A percentile compares a stretch with the other conserved stretches of the same genome.
Conservation (phyloP, 2,329 filamentous ascomycete genomes). For the Sclerotinia glacialis region DNA sequence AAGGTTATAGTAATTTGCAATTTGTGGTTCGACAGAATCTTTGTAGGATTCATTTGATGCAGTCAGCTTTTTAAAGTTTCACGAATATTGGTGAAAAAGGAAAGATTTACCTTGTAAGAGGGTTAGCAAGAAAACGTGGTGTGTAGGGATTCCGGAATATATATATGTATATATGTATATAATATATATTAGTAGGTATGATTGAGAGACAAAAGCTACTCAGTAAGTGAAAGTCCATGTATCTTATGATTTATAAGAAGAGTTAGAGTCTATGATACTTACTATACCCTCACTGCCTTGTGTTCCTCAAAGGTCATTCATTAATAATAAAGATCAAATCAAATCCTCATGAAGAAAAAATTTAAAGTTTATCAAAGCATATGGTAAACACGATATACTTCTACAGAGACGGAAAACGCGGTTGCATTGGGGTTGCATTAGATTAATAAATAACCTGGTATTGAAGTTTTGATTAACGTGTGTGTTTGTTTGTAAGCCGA, state of each 20-base stretch:
- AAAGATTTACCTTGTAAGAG: neutral
- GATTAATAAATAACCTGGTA: too few species aligned
- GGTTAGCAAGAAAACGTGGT: constrained; percentile 7
- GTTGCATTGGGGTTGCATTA: neutral
- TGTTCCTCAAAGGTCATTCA: neutral
- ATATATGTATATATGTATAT: too few species aligned
- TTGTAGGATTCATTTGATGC: constrained; percentile 15
- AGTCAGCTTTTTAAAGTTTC: constrained; percentile 13
- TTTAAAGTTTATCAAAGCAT: neutral
- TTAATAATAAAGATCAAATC: neutral
- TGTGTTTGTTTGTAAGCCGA: neutral
- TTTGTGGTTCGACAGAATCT: neutral
- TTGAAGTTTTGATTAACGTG: too few species aligned
- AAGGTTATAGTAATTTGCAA: neutral
- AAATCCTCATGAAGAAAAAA: neutral
- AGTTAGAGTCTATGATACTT: neutral
- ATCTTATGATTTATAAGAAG: too few species aligned
- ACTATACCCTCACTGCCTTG: neutral
- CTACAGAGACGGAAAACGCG: neutral
- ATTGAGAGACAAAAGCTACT: too few species aligned
- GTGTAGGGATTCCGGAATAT: constrained; percentile 11
- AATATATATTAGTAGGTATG: too few species aligned
- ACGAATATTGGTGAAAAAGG: neutral
- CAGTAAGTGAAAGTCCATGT: neutral
- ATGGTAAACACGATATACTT: constrained; percentile 7